Evolutionary conservation across 2,329 filamentous ascomycete genomes (phyloP).

Genomic region (Cercospora zeae-maydis): DNA sequence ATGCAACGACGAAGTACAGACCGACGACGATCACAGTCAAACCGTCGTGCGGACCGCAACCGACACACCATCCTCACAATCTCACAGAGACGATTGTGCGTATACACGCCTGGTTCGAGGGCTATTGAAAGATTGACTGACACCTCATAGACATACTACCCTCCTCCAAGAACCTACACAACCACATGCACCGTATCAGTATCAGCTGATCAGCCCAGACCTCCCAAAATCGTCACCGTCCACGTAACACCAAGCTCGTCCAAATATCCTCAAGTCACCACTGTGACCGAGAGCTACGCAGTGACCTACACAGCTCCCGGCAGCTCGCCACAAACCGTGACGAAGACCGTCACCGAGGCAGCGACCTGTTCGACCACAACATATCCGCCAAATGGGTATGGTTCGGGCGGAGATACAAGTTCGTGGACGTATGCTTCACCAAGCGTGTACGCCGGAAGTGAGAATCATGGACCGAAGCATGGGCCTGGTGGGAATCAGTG

Average conservation of each 20-base stretch:
- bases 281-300: background rate
- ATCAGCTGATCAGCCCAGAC: background rate
- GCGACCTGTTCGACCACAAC: background rate
- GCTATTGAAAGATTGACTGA: background rate
- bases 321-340: background rate
- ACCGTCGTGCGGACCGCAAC: background rate
- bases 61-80: background rate
- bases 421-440: background rate
- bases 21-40: conserved; percentile 1
- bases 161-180: background rate
- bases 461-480: background rate
- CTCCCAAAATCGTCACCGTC: background rate
- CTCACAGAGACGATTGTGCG: background rate
- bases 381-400: background rate
- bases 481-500: background rate
- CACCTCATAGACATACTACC: background rate
- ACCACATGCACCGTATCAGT: background rate
- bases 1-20: conserved; percentile 4
- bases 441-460: background rate
- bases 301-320: background rate
- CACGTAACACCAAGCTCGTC: background rate
- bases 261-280: background rate
- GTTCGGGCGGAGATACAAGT: background rate
- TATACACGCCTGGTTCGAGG: background rate
- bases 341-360: background rate